Percentiles rank a stretch among this genome's conserved stretches.
Evolutionary conservation across 176 grass and related monocot species (phyloP).

Genomic region (Zea mays): Zm-B73-REFERENCE-NAM-5.0 NC_050096.1:186420001-186420500

Average conservation of each 20-base stretch:
- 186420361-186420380: slow-evolving; percentile 25
- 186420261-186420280: slow-evolving; percentile 61
- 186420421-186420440: background rate
- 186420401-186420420: background rate
- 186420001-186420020: background rate
- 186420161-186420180: slow-evolving; percentile 52
- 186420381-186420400: slow-evolving; percentile 38
- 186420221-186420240: slow-evolving; percentile 99
- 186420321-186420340: slow-evolving; percentile 33
- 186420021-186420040: slow-evolving; percentile 64
- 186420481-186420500: slow-evolving; percentile 64
- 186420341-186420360: slow-evolving; percentile 32
- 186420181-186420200: slow-evolving; percentile 42
- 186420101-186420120: slow-evolving; percentile 77
- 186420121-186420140: slow-evolving; percentile 97
- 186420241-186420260: slow-evolving; percentile 83
- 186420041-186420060: slow-evolving; percentile 84
- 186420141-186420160: slow-evolving; percentile 62
- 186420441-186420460: slow-evolving; percentile 29
- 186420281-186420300: slow-evolving; percentile 84
- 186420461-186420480: slow-evolving; percentile 45
- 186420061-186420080: slow-evolving; percentile 89
- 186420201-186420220: slow-evolving; percentile 92
- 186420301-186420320: slow-evolving; percentile 82
- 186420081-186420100: slow-evolving; percentile 87